Conservation (phyloP, 768 basidiomycete species). For the Tulasnella calospora region DNA sequence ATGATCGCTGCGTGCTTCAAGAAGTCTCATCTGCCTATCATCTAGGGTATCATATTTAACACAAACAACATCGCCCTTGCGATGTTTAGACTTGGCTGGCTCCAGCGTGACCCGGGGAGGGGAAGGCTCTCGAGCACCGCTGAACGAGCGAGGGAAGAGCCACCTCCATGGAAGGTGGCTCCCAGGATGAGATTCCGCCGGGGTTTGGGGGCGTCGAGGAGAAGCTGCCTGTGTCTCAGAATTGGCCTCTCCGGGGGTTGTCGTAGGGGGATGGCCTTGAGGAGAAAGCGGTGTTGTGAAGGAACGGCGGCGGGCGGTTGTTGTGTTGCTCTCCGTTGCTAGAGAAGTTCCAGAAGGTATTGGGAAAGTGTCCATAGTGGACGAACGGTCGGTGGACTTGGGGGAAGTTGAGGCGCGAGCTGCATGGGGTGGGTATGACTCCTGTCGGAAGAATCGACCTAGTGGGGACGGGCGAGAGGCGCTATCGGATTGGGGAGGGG, state of each 20-base stretch:
- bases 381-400: neutral
- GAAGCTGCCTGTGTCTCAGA: neutral
- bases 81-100: constrained; percentile 31
- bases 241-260: neutral
- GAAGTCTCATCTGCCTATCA: constrained; percentile 64
- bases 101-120: constrained; percentile 30
- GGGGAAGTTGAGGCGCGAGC: constrained; percentile 2
- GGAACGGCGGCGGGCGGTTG: neutral
- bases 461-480: neutral
- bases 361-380: neutral
- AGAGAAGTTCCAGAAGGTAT: neutral
- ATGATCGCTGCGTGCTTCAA: constrained; percentile 80
- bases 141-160: constrained; percentile 24
- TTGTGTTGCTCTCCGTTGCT: neutral
- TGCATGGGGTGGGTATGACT: neutral
- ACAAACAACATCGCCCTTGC: constrained; percentile 68
- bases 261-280: neutral
- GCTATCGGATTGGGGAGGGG: neutral
- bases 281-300: neutral
- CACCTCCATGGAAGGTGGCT: constrained; percentile 31
- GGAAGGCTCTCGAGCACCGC: constrained; percentile 27
- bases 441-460: constrained; percentile 4
- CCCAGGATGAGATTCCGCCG: constrained; percentile 30
- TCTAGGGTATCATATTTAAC: constrained; percentile 67
- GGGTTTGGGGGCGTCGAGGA: constrained; percentile 30